Conservation (phyloP, 2,329 filamentous ascomycete genomes). For the Colletotrichum plurivorum region DNA sequence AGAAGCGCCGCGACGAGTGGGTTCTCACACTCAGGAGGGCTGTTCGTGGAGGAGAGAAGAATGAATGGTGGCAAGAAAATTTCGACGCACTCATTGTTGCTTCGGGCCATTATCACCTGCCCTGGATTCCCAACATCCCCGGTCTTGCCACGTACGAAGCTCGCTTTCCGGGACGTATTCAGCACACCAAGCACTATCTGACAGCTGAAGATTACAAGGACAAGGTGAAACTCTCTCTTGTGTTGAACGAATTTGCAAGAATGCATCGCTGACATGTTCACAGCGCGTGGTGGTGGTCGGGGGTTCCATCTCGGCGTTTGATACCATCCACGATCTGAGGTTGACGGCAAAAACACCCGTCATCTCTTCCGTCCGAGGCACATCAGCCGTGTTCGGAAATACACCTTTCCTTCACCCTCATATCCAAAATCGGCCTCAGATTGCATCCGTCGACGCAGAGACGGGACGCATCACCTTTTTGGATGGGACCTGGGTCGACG, state of each 20-base stretch:
- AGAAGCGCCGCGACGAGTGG: constrained; percentile 61
- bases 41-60: constrained; percentile 47
- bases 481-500: constrained; percentile 12
- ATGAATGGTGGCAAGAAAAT: constrained; percentile 54
- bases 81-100: constrained; percentile 59
- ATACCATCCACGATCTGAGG: constrained; percentile 63
- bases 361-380: constrained; percentile 58
- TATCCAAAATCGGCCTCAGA: not conserved
- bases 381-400: constrained; percentile 13
- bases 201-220: constrained; percentile 43
- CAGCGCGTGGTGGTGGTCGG: constrained; percentile 69
- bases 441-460: not conserved
- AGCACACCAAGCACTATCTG: constrained; percentile 57
- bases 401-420: constrained; percentile 16
- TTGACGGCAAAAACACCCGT: constrained; percentile 61
- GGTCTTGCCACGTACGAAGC: constrained; percentile 55
- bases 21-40: constrained; percentile 63
- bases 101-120: constrained; percentile 56
- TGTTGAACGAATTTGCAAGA: constrained; percentile 3
- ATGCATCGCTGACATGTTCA: too few relatives aligned
- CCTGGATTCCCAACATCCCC: constrained; percentile 54
- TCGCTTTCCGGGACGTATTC: constrained; percentile 52
- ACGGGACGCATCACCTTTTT: constrained; percentile 14
- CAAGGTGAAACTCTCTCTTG: constrained; percentile 29
- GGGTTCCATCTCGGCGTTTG: constrained; percentile 69